Evolutionary conservation across 768 basidiomycete genomes (phyloP), one percentile per base, ranked within the genome.

Genomic region (Boletus sensibilis): DNA sequence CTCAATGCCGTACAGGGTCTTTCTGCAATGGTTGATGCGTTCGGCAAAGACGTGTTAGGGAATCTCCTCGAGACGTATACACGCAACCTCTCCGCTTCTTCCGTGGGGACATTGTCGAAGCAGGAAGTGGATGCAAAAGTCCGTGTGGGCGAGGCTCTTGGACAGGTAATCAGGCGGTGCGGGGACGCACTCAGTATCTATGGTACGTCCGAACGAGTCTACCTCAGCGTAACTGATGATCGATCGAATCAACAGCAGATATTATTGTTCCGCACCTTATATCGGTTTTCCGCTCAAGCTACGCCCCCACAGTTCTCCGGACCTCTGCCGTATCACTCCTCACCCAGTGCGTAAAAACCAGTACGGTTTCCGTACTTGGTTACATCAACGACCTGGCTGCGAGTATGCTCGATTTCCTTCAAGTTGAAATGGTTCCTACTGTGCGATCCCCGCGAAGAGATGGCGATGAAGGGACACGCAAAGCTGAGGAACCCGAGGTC

Each of bases 1-100:
- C 76, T 98, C 50, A 94, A 94, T 66, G 94, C 90, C 1, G 88
- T 96, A 14, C 92, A 94, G 64, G 95, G 95, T 0, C 78, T 98
- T 1, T 82, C 87, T n/a, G 84, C 82, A 5, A 86, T 98, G 82
- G 93, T 88, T 0, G 87, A 94, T 63, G 78, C 77, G 2, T 84
- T 86, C 57, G 71, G 70, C 23, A 82, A 80, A 59, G 87, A 92
- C 12, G 86, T 94, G 13, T 69, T 95, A 9, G 75, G 76, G 53
- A 75, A 78, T 5, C 76, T 97, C 25, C 72, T 93, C n/a, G 77
- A 79, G 27, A 79, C 82, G 14, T 97, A 97, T 64, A 71, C 79
- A 1, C 80, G 79, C 54, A 82, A 82, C 8, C 70, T 83, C 8
- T 77, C 76, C n/a, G 73, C 74, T 9, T 72, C 69, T 2, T 59